Evolutionary conservation across 768 basidiomycete genomes (phyloP).

Genomic region (Boletus tomentosulus): DNA sequence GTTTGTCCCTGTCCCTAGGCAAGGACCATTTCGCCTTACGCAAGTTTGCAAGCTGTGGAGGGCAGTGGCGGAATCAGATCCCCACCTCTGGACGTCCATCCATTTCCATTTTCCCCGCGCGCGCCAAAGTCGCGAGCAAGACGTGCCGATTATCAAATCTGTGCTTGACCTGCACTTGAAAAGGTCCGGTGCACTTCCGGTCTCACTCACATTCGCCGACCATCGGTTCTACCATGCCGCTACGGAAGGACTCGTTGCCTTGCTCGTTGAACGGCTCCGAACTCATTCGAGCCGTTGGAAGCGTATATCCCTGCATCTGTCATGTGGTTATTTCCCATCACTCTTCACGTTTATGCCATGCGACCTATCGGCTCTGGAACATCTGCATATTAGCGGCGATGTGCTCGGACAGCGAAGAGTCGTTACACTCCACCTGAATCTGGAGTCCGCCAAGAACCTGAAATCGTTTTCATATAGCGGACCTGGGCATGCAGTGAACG

Average conservation of each 20-base stretch:
- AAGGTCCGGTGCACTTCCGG: conserved; percentile 10
- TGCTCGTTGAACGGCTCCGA: conserved; percentile 13
- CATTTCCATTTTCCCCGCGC: conserved; percentile 9
- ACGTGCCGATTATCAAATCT: conserved; percentile 1
- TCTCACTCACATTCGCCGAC: conserved; percentile 20
- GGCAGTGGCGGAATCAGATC: conserved; percentile 5
- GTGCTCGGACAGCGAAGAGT: neutral
- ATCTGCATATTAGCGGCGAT: conserved; percentile 7
- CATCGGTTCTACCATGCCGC: conserved; percentile 5
- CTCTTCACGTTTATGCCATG: conserved; percentile 16
- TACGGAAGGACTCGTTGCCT: conserved; percentile 6
- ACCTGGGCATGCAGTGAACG: neutral
- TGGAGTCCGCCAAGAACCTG: conserved; percentile 11
- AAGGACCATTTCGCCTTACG: conserved; percentile 10
- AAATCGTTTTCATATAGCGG: conserved; percentile 15
- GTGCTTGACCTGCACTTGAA: conserved; percentile 10
- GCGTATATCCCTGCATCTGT: conserved; percentile 9
- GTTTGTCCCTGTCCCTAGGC: neutral
- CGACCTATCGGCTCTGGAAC: conserved; percentile 14
- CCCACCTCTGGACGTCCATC: conserved; percentile 23
- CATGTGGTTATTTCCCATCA: conserved; percentile 9
- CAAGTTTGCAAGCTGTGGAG: conserved; percentile 23
- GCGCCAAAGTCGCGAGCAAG: neutral
- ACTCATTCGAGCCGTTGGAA: conserved; percentile 17
- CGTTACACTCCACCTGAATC: neutral